phyloP scores from a whole-genome alignment of 2,329 filamentous ascomycete genomes.

The Parascedosporium putredinis region DNA sequence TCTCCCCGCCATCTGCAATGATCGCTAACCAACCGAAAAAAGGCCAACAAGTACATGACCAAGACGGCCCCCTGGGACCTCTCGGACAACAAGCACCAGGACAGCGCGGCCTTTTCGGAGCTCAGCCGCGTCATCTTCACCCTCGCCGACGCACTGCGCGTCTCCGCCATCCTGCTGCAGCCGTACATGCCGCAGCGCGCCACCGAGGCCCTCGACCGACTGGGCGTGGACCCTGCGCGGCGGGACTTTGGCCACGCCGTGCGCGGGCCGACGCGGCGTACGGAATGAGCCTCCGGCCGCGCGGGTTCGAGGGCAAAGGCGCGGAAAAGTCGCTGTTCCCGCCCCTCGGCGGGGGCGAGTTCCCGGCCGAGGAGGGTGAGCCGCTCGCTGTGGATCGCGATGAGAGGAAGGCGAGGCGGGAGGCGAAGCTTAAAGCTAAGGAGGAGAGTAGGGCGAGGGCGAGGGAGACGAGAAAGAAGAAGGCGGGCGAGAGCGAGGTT shows the following conservation, averaged over 20 bases:
- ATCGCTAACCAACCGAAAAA: conserved; percentile 11
- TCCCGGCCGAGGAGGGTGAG: conserved; percentile 15
- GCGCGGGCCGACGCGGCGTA: conserved; percentile 60
- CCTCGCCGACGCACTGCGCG: conserved; percentile 64
- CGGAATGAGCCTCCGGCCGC: conserved; percentile 33
- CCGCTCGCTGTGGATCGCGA: conserved; percentile 9
- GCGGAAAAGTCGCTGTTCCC: conserved; percentile 41
- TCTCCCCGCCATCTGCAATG: not conserved
- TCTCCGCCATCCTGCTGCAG: conserved; percentile 75
- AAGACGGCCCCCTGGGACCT: conserved; percentile 58
- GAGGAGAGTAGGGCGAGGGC: not conserved
- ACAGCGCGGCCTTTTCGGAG: conserved; percentile 23
- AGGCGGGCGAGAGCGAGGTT: not conserved
- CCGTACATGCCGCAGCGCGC: conserved; percentile 83
- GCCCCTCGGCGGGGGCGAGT: conserved; percentile 25
- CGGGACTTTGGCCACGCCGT: conserved; percentile 53
- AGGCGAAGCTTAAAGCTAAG: not conserved
- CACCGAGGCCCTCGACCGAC: conserved; percentile 58
- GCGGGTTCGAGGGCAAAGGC: conserved; percentile 21
- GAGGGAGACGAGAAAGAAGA: not conserved
- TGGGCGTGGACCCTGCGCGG: conserved; percentile 57
- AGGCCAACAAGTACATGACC: conserved; percentile 41
- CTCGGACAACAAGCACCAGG: conserved; percentile 21
- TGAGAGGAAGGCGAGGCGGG: not conserved
- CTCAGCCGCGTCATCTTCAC: conserved; percentile 57